These are phyloP conservation scores for Gossypium davidsonii DNA, from an alignment of 441 rosid species.

Conservation along the genomic window DNA sequence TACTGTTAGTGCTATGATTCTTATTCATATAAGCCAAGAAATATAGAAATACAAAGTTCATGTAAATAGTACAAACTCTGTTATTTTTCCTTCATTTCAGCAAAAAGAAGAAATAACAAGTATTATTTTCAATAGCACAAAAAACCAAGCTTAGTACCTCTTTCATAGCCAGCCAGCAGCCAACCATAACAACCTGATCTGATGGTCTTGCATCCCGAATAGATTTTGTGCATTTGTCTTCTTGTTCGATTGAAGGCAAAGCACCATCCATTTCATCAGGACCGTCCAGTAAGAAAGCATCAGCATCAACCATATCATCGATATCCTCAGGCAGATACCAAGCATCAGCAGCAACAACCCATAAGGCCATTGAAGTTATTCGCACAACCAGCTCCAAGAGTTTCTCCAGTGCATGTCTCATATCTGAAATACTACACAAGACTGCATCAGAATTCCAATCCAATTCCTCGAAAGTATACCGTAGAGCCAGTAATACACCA, in stretches of 20 bases:
- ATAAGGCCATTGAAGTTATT: conserved; percentile 81
- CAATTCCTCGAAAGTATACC: conserved; percentile 93
- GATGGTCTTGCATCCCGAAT: conserved; percentile 41
- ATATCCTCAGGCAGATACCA: conserved; percentile 74
- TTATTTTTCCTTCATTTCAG: not conserved
- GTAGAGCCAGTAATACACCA: conserved; percentile 76
- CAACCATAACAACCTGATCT: conserved; percentile 90
- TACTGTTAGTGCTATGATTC: not conserved
- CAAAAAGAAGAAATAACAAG: not conserved
- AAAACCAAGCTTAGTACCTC: conserved; percentile 53
- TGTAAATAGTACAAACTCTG: not conserved
- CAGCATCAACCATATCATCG: conserved; percentile 78
- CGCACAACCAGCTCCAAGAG: conserved; percentile 71
- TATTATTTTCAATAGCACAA: conserved; percentile 4
- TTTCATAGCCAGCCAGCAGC: conserved; percentile 99
- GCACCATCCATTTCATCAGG: conserved; percentile 34
- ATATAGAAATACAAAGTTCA: not conserved
- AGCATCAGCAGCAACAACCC: conserved; percentile 98
- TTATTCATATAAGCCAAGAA: not conserved
- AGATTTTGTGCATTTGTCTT: conserved; percentile 30
- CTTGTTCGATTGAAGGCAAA: conserved; percentile 33
- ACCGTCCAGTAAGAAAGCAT: conserved; percentile 42
- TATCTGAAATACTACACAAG: conserved; percentile 52
- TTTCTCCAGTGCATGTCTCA: conserved; percentile 61
- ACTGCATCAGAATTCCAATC: conserved; percentile 80